Conservation (phyloP, 352 stramenopile species). For the Phytopythium litorale region DNA sequence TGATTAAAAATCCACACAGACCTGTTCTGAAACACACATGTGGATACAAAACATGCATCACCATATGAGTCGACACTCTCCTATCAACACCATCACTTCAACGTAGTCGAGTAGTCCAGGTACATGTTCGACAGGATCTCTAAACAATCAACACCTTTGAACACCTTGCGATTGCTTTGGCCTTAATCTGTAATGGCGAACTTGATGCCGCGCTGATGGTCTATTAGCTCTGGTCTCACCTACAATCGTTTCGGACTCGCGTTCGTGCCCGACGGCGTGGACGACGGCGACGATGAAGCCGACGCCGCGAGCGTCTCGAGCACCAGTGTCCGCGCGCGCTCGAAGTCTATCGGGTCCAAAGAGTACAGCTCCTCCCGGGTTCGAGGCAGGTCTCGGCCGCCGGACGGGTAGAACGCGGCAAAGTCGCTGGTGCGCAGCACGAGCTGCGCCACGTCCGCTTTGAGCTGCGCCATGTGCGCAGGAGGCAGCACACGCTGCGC, state of each 20-base stretch:
- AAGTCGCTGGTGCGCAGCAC: slow-evolving; percentile 60
- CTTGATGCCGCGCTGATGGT: background rate
- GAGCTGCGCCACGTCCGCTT: slow-evolving; percentile 46
- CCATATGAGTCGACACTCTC: slow-evolving; percentile 68
- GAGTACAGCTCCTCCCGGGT: slow-evolving; percentile 59
- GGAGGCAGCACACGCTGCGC: slow-evolving; percentile 30
- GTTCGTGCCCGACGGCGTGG: background rate
- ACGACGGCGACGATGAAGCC: background rate
- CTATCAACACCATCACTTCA: background rate
- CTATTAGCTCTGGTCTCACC: slow-evolving; percentile 4
- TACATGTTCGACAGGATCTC: too few species aligned
- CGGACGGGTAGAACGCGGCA: slow-evolving; percentile 37
- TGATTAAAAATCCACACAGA: slow-evolving; percentile 87
- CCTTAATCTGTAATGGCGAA: too few species aligned
- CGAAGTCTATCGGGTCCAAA: slow-evolving; percentile 62
- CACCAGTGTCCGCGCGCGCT: slow-evolving; percentile 50
- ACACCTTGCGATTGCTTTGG: background rate
- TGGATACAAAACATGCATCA: slow-evolving; percentile 89
- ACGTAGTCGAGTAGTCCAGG: too few species aligned
- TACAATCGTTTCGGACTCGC: slow-evolving; percentile 18
- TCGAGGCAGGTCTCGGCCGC: slow-evolving; percentile 17
- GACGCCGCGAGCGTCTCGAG: slow-evolving; percentile 53
- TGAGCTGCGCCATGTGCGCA: slow-evolving; percentile 48
- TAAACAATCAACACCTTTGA: too few species aligned
- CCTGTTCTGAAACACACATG: slow-evolving; percentile 85